phyloP scores from a whole-genome alignment of 371 early-diverging fungal genomes.

The Apophysomyces trapeziformis region DNA sequence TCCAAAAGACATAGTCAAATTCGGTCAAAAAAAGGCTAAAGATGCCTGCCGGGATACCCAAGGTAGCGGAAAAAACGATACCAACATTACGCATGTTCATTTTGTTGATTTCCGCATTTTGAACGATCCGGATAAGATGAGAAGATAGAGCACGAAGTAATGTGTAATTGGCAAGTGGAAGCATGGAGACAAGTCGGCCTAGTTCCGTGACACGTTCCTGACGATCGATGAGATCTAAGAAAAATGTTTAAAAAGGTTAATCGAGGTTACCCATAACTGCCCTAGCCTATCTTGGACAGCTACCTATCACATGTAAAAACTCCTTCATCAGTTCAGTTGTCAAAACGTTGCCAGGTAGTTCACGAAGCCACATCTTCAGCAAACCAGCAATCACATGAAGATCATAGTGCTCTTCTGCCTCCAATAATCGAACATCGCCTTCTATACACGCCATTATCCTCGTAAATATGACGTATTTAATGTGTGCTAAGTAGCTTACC shows the following conservation, averaged over 20 bases:
- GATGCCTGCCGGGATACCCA: slow-evolving; percentile 89
- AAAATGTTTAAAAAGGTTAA: not conserved
- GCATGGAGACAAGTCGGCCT: slow-evolving; percentile 71
- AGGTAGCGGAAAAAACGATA: slow-evolving; percentile 93
- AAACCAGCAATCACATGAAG: slow-evolving; percentile 82
- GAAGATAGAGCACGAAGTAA: slow-evolving; percentile 85
- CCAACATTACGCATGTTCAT: slow-evolving; percentile 95
- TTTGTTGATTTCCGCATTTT: slow-evolving; percentile 81
- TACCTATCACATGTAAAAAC: slow-evolving; percentile 64
- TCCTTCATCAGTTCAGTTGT: slow-evolving; percentile 66
- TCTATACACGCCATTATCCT: slow-evolving; percentile 25
- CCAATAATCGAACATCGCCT: slow-evolving; percentile 65
- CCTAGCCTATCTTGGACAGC: too few relatives aligned
- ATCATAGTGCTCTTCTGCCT: slow-evolving; percentile 57
- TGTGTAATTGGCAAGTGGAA: slow-evolving; percentile 90
- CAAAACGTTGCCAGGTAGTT: slow-evolving; percentile 74
- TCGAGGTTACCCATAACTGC: too few relatives aligned
- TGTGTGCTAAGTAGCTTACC: slow-evolving; percentile 11
- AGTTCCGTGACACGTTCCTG: slow-evolving; percentile 77
- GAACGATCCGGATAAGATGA: slow-evolving; percentile 88
- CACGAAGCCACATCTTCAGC: slow-evolving; percentile 81
- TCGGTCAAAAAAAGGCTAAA: slow-evolving; percentile 88
- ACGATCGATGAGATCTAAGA: slow-evolving; percentile 69
- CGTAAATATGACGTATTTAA: not conserved
- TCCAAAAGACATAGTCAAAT: slow-evolving; percentile 87